These are phyloP conservation scores for Saraca asoca DNA, from an alignment of 331 rosid species.

Conservation along the genomic window DNA sequence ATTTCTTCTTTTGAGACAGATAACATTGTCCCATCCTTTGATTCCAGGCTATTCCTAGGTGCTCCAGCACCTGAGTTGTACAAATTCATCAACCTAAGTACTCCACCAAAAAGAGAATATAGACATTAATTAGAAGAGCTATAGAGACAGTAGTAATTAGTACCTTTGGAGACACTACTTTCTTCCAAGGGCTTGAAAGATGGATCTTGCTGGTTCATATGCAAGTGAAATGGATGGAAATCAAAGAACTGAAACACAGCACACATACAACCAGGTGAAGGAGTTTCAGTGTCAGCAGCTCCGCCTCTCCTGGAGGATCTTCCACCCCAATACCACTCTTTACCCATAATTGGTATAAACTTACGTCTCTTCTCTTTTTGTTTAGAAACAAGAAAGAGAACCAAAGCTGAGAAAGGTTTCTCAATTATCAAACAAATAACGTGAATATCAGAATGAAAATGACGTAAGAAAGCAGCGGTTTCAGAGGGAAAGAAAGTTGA, in stretches of 20 bases:
- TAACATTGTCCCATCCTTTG: constrained; percentile 55
- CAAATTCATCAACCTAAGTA: constrained; percentile 18
- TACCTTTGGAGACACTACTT: constrained; percentile 57
- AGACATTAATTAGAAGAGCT: not conserved
- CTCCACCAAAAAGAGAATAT: not conserved
- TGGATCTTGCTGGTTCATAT: constrained; percentile 47
- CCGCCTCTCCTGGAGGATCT: constrained; percentile 50
- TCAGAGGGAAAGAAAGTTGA: not conserved
- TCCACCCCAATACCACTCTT: constrained; percentile 64
- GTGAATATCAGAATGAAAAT: constrained; percentile 47
- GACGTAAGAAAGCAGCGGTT: constrained; percentile 31
- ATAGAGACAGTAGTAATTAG: not conserved
- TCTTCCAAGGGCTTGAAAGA: constrained; percentile 42
- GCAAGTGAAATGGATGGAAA: constrained; percentile 59
- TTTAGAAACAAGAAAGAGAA: constrained; percentile 24
- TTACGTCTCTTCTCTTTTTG: not conserved
- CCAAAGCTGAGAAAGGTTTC: constrained; percentile 15
- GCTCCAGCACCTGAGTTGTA: constrained; percentile 63
- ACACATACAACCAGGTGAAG: constrained; percentile 71
- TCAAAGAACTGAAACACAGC: constrained; percentile 73
- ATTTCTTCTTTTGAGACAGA: constrained; percentile 50
- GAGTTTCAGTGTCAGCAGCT: constrained; percentile 29
- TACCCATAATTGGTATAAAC: constrained; percentile 56
- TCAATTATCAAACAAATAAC: constrained; percentile 5
- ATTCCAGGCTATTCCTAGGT: constrained; percentile 83